Evolutionary conservation across 108 stramenopile genomes (phyloP).

Genomic region (Mayamaea pseudoterrestris): DNA sequence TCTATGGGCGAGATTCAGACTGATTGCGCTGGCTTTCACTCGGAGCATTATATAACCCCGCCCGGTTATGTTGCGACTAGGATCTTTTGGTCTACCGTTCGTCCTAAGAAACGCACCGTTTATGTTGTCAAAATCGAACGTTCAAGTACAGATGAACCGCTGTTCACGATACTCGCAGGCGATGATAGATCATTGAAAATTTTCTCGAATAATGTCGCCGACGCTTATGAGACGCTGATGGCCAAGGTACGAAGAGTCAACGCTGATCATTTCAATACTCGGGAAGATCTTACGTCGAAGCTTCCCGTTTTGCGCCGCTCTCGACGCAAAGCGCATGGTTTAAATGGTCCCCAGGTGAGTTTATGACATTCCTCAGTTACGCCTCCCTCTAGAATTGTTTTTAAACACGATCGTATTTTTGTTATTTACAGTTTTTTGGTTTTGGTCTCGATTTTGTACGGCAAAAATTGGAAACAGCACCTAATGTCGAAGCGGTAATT

Average conservation of each 20-base stretch:
- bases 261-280: slow-evolving; percentile 28
- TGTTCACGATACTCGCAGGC: slow-evolving; percentile 37
- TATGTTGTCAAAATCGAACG: slow-evolving; percentile 41
- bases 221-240: slow-evolving; percentile 27
- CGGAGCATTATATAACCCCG: slow-evolving; percentile 43
- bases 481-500: slow-evolving; percentile 36
- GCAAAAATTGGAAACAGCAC: slow-evolving; percentile 23
- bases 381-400: neutral
- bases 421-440: slow-evolving; percentile 42
- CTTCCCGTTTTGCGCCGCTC: slow-evolving; percentile 29
- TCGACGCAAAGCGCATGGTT: slow-evolving; percentile 26
- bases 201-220: slow-evolving; percentile 7
- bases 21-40: slow-evolving; percentile 41
- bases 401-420: too few species aligned
- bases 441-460: slow-evolving; percentile 47
- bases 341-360: slow-evolving; percentile 49
- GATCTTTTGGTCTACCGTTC: slow-evolving; percentile 52
- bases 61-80: slow-evolving; percentile 42
- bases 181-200: slow-evolving; percentile 29
- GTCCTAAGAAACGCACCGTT: slow-evolving; percentile 32
- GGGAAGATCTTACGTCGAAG: slow-evolving; percentile 36
- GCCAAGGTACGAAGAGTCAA: slow-evolving; percentile 27
- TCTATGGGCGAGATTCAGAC: slow-evolving; percentile 40
- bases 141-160: slow-evolving; percentile 4
- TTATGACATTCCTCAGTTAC: neutral